A percentile compares a stretch with the other conserved stretches of the same genome.
Conservation (phyloP, 495 filamentous ascomycete species). For the Glarea lozoyensis region DNA sequence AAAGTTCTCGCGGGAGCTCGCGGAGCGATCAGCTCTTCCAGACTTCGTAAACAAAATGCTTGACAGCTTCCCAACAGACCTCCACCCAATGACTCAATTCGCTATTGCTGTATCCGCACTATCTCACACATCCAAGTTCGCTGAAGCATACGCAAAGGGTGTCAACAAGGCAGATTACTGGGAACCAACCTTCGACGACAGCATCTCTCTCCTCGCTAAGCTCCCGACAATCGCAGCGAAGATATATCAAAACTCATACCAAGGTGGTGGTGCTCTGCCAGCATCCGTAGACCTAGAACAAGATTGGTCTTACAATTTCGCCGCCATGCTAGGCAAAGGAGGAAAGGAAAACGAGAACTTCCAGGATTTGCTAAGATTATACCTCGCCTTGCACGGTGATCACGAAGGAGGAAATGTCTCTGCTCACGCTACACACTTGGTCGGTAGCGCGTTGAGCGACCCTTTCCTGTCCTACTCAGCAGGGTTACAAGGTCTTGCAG, state of each 20-base stretch:
- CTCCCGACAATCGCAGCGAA: conserved; percentile 94
- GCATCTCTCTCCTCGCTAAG: conserved; percentile 88
- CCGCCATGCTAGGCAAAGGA: conserved; percentile 88
- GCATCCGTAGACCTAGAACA: conserved; percentile 70
- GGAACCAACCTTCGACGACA: conserved; percentile 97
- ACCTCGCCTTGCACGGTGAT: conserved; percentile 93
- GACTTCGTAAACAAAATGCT: conserved; percentile 79
- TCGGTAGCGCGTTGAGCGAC: conserved; percentile 91
- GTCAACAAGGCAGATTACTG: conserved; percentile 93
- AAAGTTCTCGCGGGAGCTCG: conserved; percentile 72
- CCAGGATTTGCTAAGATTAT: conserved; percentile 87
- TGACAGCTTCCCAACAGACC: conserved; percentile 74
- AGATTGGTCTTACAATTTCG: conserved; percentile 98
- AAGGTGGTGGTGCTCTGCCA: conserved; percentile 65
- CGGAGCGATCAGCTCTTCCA: conserved; percentile 78
- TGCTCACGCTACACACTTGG: conserved; percentile 93
- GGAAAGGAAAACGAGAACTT: conserved; percentile 83
- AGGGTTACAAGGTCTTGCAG: conserved; percentile 89
- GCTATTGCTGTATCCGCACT: conserved; percentile 88
- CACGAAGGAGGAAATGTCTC: conserved; percentile 98
- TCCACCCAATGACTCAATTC: conserved; percentile 98
- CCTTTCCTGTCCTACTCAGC: conserved; percentile 95
- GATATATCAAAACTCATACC: conserved; percentile 88
- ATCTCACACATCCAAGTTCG: conserved; percentile 86
- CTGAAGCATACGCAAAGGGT: conserved; percentile 83